Conservation (phyloP, 2,329 filamentous ascomycete genomes). For the Chalaropsis ovoidea region DNA sequence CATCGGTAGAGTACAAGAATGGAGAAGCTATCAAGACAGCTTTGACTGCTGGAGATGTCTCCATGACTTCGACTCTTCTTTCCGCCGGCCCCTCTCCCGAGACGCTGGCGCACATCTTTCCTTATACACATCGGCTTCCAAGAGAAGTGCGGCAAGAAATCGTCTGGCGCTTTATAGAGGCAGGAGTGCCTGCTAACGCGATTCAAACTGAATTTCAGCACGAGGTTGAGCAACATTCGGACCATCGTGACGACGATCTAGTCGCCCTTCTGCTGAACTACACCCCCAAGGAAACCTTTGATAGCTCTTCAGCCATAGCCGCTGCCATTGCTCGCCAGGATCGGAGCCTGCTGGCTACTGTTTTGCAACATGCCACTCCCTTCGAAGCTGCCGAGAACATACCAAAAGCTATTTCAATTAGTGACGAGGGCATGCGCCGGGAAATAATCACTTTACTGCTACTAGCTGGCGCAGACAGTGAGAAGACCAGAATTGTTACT, state of each 20-base stretch:
- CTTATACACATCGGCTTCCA: constrained; percentile 38
- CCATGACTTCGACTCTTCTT: constrained; percentile 40
- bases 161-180: constrained; percentile 41
- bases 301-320: constrained; percentile 41
- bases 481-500: constrained; percentile 36
- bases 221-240: constrained; percentile 41
- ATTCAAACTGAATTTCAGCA: constrained; percentile 44
- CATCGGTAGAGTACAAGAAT: constrained; percentile 44
- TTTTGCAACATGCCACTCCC: constrained; percentile 40
- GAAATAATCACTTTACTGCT: constrained; percentile 42
- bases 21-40: constrained; percentile 44
- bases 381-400: constrained; percentile 41
- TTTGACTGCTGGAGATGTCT: constrained; percentile 37
- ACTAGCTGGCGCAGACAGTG: constrained; percentile 37
- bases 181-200: constrained; percentile 39
- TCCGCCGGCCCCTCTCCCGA: constrained; percentile 39
- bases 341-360: constrained; percentile 36
- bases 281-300: constrained; percentile 46
- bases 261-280: constrained; percentile 44
- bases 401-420: constrained; percentile 39
- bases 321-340: constrained; percentile 43
- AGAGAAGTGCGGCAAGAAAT: constrained; percentile 39
- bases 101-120: constrained; percentile 42
- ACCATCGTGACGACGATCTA: constrained; percentile 41
- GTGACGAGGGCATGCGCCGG: constrained; percentile 36